Percentiles rank a stretch among this genome's conserved stretches.
Conservation (phyloP, 176 grass and related monocot species). For the Avena eriantha region DNA sequence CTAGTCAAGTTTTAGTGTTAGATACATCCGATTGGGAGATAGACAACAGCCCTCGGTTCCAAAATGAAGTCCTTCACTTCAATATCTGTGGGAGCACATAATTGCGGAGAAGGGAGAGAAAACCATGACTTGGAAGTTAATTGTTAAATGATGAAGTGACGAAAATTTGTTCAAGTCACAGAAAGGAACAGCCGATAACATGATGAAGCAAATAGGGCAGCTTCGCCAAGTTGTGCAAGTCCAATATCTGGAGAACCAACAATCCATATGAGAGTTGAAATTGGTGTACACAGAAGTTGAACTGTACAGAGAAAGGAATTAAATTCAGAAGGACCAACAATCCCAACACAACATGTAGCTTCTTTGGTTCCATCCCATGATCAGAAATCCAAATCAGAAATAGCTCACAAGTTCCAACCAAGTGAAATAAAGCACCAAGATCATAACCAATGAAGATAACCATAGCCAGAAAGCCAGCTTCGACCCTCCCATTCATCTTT, state of each 20-base stretch:
- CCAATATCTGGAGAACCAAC: slow-evolving; percentile 28
- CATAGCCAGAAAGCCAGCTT: slow-evolving; percentile 25
- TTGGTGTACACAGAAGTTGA: background rate
- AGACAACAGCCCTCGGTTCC: background rate
- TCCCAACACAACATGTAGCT: background rate
- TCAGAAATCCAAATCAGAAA: background rate
- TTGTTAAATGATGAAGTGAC: background rate
- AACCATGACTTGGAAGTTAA: background rate
- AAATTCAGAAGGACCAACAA: background rate
- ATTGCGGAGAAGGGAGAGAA: background rate
- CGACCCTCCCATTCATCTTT: background rate
- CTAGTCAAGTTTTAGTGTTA: no score
- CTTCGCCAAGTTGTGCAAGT: background rate
- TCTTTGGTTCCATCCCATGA: background rate
- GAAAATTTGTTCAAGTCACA: background rate
- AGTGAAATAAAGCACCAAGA: background rate
- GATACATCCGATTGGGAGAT: no score
- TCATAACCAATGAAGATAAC: background rate
- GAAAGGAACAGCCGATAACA: background rate
- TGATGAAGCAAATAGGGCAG: background rate
- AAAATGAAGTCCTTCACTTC: background rate
- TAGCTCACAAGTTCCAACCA: background rate
- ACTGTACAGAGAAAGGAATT: background rate
- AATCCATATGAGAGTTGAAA: background rate
- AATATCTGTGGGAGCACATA: slow-evolving; percentile 12